Base-by-base conservation (phyloP, 495 filamentous ascomycete genomes). In the Cercophora scortea region DNA sequence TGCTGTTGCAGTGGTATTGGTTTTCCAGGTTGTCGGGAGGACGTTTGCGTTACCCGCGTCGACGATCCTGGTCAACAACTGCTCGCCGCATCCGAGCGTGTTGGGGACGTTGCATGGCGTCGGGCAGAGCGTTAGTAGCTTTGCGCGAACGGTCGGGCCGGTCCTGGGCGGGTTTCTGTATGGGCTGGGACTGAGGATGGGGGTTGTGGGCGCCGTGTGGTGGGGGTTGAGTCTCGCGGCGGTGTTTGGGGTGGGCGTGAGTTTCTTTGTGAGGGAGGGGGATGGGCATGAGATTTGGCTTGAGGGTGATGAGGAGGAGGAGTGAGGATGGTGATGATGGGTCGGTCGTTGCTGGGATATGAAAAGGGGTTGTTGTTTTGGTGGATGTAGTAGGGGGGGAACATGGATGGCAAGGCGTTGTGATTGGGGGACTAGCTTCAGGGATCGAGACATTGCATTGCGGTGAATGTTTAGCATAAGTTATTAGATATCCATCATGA, bases 101-200 rank as follows among this genome's bases (percentile, higher is more conserved):
- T 74, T 95, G 9, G 87, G 88, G 1, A 90, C 88, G 2, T 78
- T 93, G 34, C 89, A 95, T 67, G 89, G 89, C 6, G 77, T 92
- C 17, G 89, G 82, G 9, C 85, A 90, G 68, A 88, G 79, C 55
- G 85, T 86, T 8, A 84, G 78, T 36, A 83, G 79, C 36, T 79
- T 82, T 25, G 83, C 84, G 42, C 76, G 89, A 39, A 89, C 89
- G 4, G 66, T 92, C 17, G 89, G 88, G 0, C 89, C 89, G 3
- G 76, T 89, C 13, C 59, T 88, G 32, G 81, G 82, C 11, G 87
- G 88, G 0, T 82, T 78, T 54, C 69, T 86, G 47, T 92, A 88
- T 61, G 88, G 89, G 0, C 56, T 79, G 32, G 87, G 88, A 0
- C 59, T 95, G 54, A 76, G 79, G 9, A 75, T 75, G 12, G 89